phyloP scores from a whole-genome alignment of 2,329 filamentous ascomycete genomes.

The Pyrenochaeta sp. region DNA sequence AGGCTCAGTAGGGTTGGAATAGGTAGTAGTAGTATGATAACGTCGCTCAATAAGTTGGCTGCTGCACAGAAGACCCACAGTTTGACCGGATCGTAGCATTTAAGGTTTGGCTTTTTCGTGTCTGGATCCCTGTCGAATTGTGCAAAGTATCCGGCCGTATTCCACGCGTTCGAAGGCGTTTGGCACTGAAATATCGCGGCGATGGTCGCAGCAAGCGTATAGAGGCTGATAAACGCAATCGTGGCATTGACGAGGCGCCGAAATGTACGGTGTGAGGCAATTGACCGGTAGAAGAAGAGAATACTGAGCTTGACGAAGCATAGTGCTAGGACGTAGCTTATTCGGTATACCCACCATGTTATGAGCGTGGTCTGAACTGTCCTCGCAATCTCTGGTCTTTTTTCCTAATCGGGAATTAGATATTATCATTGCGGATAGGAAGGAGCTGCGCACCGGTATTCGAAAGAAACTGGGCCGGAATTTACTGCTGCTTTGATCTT shows the following conservation, averaged over 20 bases:
- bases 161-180: constrained; percentile 39
- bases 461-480: constrained; percentile 34
- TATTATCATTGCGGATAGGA: neutral
- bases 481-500: constrained; percentile 39
- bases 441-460: constrained; percentile 30
- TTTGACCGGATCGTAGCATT: constrained; percentile 44
- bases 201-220: constrained; percentile 37
- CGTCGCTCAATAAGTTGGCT: constrained; percentile 53
- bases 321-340: constrained; percentile 39
- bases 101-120: constrained; percentile 23
- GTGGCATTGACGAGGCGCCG: constrained; percentile 39
- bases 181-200: constrained; percentile 45
- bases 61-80: constrained; percentile 49
- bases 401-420: constrained; percentile 34
- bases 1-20: constrained; percentile 57
- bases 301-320: constrained; percentile 45
- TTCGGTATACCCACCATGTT: constrained; percentile 47
- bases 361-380: constrained; percentile 39
- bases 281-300: constrained; percentile 46
- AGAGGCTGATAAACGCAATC: constrained; percentile 42
- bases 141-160: constrained; percentile 36
- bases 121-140: constrained; percentile 38
- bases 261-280: constrained; percentile 44
- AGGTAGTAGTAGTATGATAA: constrained; percentile 55
- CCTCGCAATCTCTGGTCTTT: constrained; percentile 31